Percentiles rank a stretch among this genome's conserved stretches.
phyloP scores from a whole-genome alignment of 208 protist genomes.

The Leishmania arabica region DNA sequence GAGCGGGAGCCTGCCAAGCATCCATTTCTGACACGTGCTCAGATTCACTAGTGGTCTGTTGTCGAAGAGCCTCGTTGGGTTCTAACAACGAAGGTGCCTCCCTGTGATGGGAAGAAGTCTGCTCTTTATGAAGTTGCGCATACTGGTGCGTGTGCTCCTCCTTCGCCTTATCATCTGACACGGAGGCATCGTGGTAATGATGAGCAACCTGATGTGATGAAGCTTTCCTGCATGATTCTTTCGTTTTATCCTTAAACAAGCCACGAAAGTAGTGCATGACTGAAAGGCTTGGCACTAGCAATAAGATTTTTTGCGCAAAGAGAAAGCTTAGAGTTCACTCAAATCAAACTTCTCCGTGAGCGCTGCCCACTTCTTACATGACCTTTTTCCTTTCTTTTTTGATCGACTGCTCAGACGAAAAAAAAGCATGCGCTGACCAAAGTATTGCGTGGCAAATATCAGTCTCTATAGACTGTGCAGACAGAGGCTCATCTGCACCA shows the following conservation, averaged over 20 bases:
- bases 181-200: slow-evolving; percentile 5
- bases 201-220: slow-evolving; percentile 10
- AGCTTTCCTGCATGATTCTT: slow-evolving; percentile 1
- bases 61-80: slow-evolving; percentile 13
- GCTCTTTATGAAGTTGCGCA: neutral
- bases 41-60: neutral
- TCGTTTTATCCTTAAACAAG: slow-evolving; percentile 30
- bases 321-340: neutral
- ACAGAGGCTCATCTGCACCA: neutral
- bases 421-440: neutral
- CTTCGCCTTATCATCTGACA: neutral
- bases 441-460: neutral
- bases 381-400: slow-evolving; percentile 1
- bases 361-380: neutral
- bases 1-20: neutral
- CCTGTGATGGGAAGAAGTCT: neutral
- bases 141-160: neutral
- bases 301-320: neutral
- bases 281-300: neutral
- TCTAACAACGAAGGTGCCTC: slow-evolving; percentile 7
- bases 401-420: neutral
- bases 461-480: neutral
- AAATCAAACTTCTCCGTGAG: neutral
- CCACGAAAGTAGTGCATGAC: slow-evolving; percentile 25
- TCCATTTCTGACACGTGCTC: neutral